Conservation (phyloP, 169 alveolate species). For the Babesia bovis region DNA sequence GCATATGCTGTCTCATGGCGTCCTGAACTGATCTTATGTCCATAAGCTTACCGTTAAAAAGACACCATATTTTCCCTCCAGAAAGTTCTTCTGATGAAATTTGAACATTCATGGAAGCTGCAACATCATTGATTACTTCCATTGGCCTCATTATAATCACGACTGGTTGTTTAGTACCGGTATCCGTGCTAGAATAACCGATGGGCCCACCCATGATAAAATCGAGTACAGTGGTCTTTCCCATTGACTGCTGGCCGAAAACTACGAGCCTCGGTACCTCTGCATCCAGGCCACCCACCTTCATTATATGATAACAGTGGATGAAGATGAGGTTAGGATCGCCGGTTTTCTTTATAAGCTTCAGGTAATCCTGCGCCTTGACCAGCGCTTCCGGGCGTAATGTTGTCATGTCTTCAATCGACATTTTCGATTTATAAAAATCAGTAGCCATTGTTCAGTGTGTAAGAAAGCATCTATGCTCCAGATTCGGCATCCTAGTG, state of each 20-base stretch:
- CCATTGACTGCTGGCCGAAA: slow-evolving; percentile 90
- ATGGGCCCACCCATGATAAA: slow-evolving; percentile 90
- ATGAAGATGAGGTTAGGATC: slow-evolving; percentile 81
- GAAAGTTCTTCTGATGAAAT: neutral
- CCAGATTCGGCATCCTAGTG: neutral
- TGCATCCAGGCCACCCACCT: slow-evolving; percentile 82
- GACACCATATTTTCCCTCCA: slow-evolving; percentile 30
- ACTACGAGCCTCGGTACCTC: slow-evolving; percentile 89
- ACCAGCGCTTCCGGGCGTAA: slow-evolving; percentile 46
- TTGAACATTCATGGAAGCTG: slow-evolving; percentile 11
- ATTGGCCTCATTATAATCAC: slow-evolving; percentile 80
- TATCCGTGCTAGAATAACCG: slow-evolving; percentile 86
- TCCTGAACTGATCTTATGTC: slow-evolving; percentile 78
- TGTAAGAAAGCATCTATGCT: neutral
- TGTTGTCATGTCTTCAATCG: slow-evolving; percentile 60
- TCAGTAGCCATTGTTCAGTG: neutral
- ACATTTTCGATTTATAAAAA: neutral
- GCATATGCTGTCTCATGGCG: slow-evolving; percentile 81
- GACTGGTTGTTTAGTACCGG: slow-evolving; percentile 89
- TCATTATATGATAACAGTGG: slow-evolving; percentile 81
- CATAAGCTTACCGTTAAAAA: slow-evolving; percentile 67
- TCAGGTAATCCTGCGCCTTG: slow-evolving; percentile 58
- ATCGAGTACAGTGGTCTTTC: slow-evolving; percentile 86
- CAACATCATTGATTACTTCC: slow-evolving; percentile 30
- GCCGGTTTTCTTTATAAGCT: slow-evolving; percentile 58